These are phyloP conservation scores for Dipteronia dyeriana DNA, from an alignment of 345 rosid genomes.

Conservation along the genomic window DNA sequence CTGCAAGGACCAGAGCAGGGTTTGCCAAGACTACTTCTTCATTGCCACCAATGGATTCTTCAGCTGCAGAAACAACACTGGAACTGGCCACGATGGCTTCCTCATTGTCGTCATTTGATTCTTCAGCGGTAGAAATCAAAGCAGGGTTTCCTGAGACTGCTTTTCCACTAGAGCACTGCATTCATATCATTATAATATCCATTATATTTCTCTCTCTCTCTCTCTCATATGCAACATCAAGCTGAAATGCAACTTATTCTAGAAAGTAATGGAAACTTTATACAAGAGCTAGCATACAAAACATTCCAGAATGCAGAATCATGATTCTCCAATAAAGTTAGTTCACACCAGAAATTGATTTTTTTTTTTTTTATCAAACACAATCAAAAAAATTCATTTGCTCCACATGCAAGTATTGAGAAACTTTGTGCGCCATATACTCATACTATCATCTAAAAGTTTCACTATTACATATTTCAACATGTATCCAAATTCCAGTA, in stretches of 20 bases:
- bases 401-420: background rate
- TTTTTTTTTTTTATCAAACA: background rate
- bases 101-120: background rate
- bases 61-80: constrained; percentile 12
- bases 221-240: background rate
- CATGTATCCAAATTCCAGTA: background rate
- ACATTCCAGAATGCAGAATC: background rate
- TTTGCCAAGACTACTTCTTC: constrained; percentile 3
- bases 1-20: constrained; percentile 17
- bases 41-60: constrained; percentile 14
- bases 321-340: background rate
- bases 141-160: constrained; percentile 10
- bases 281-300: background rate
- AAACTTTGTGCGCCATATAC: background rate
- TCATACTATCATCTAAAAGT: background rate
- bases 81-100: background rate
- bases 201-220: background rate
- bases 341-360: background rate
- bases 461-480: background rate
- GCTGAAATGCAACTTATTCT: background rate
- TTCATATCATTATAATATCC: constrained; percentile 16
- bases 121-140: constrained; percentile 19
- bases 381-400: background rate
- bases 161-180: constrained; percentile 35
- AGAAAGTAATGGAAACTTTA: background rate